Percentiles rank a stretch among this genome's conserved stretches.
phyloP scores from a whole-genome alignment of 345 rosid species.

The Hirschfeldia incana region DNA sequence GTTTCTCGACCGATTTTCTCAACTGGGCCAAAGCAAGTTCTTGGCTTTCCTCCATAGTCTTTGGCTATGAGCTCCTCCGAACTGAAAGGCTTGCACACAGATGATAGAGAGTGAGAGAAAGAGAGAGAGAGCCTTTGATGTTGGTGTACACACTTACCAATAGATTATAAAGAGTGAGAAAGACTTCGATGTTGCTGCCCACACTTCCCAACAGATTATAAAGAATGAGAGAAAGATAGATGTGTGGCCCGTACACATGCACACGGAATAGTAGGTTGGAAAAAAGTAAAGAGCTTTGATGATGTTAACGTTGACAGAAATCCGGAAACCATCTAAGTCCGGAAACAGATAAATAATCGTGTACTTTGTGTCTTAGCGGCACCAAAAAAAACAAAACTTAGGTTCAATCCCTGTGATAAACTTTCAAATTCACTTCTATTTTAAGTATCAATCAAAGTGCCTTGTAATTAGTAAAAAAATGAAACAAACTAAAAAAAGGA shows the following conservation, averaged over 20 bases:
- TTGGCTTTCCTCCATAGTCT: constrained; percentile 53
- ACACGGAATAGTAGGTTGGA: not conserved
- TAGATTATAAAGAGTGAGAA: not conserved
- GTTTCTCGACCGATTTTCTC: constrained; percentile 61
- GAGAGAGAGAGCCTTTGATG: constrained; percentile 7
- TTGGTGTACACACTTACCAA: not conserved
- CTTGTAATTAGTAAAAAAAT: too few species aligned
- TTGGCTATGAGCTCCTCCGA: not conserved
- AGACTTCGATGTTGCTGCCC: too few species aligned
- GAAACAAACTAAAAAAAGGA: too few species aligned
- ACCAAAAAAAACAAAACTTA: too few species aligned
- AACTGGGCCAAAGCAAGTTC: constrained; percentile 63
- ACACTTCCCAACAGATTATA: not conserved
- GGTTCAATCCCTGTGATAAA: too few species aligned
- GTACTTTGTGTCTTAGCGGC: not conserved
- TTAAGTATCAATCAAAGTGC: too few species aligned
- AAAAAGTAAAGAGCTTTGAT: constrained; percentile 19
- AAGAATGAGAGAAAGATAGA: not conserved
- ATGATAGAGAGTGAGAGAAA: not conserved
- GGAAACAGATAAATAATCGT: not conserved
- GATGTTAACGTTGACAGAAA: constrained; percentile 23
- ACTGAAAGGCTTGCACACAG: not conserved
- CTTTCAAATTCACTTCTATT: too few species aligned
- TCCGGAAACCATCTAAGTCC: not conserved
- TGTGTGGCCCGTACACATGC: not conserved